Evolutionary conservation across 208 protist genomes (phyloP), one percentile per base, ranked within the genome.

Genomic region (Leishmania martiniquensis): DNA sequence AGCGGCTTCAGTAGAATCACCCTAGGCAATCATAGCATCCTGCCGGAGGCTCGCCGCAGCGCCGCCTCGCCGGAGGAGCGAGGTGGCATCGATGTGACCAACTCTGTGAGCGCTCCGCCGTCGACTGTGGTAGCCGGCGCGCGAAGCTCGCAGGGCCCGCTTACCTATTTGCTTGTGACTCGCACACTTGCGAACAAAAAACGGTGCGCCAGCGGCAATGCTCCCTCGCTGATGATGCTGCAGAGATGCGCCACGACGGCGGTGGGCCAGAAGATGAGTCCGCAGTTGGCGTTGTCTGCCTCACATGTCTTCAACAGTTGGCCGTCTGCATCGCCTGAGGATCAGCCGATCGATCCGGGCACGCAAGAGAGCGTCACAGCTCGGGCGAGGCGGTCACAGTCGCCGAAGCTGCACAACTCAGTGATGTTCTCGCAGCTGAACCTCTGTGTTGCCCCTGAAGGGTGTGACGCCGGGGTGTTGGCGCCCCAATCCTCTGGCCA

Each of bases 341-440:
- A n/a, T 17, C 54, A 0, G 39, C 32, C 42, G 45, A 3, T 4
- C 7, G 12, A 52, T 6, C 20, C 25, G 32, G 39, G 22, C n/a
- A 29, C 34, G 7, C 6, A 45, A 20, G 39, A 62, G 5, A 12
- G 15, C 69, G 10, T 20, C 34, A 42, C 3, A 3, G 17, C 17
- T 22, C 20, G 1, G 51, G 32, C 45, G 17, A 44, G 52, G 25
- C 63, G 15, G 44, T 42, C 29, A 66, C 73, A 62, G 34, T 63
- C 22, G 1, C 44, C 62, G 42, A 25, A 25, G 39, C 54, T 39
- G 45, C 63, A 69, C 62, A 47, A 72, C 13, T 82, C 78, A 0
- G 25, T 34, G 29, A 15, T 69, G 13, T 29, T 82, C 52, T 82
- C 78, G 32, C 71, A 82, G 45, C 72, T 82, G 63, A 47, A 47